phyloP scores from a whole-genome alignment of 1,139 yeast genomes.

The Zygotorulaspora mrakii region DNA sequence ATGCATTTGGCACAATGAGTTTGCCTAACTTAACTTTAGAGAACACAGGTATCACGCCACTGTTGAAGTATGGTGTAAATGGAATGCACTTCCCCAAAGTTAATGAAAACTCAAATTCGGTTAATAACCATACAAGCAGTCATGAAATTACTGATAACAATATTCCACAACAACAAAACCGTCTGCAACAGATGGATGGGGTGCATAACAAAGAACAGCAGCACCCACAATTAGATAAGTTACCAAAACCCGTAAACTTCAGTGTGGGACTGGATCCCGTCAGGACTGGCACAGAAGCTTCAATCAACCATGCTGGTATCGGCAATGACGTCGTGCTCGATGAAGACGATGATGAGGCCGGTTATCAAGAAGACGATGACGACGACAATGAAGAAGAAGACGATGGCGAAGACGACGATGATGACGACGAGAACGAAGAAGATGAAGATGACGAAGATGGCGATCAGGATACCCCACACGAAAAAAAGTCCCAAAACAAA shows the following conservation, averaged over 20 bases:
- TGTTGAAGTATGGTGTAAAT: conserved; percentile 9
- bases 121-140: neutral
- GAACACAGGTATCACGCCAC: conserved; percentile 18
- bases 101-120: conserved; percentile 1
- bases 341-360: conserved; percentile 27
- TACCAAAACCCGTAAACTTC: neutral
- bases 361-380: conserved; percentile 35
- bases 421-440: conserved; percentile 23
- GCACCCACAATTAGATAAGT: neutral
- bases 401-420: conserved; percentile 15
- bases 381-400: conserved; percentile 13
- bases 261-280: neutral
- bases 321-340: conserved; percentile 14
- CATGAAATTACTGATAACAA: neutral
- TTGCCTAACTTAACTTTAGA: conserved; percentile 23
- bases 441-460: conserved; percentile 18
- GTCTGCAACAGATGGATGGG: neutral
- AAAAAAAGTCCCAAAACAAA: neutral
- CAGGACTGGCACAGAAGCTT: neutral
- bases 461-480: neutral
- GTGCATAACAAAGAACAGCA: conserved; percentile 1
- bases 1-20: conserved; percentile 21
- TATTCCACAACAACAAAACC: conserved; percentile 6
- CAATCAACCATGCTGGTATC: no score
- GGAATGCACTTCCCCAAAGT: conserved; percentile 8